Evolutionary conservation across 106 monocot genomes (phyloP), one percentile per base, ranked within the genome.

Genomic region (Acorus calamus): DNA sequence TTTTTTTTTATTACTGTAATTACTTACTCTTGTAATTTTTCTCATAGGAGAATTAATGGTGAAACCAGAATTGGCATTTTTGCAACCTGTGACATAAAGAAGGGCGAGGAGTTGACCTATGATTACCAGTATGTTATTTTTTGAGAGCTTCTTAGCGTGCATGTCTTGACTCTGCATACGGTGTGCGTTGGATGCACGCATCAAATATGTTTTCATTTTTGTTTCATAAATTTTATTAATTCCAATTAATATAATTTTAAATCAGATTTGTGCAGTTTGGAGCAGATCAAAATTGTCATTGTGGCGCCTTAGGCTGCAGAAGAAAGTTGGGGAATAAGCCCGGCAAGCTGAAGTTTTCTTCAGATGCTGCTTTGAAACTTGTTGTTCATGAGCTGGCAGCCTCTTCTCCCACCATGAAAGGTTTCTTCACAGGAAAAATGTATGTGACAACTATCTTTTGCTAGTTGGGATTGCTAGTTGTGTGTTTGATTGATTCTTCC

Each of bases 61-160:
- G 98, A 98, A 75, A 98, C 92, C 14, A 76, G 98, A 70, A 92
- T 98, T 77, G 98, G 98, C 42, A 98, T 98, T 62, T 98, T 98
- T 88, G 85, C 98, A 46, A 81, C 76, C 62, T 70, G 85, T 55
- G 67, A 98, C 76, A 88, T 98, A 68, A 72, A 70, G 70, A 88
- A 59, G 60, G 98, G 92, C 52, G 88, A 88, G 59, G 87, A 83
- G 12, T 69, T 98, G 58, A 92, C 81, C 47, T 92, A 98, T 74
- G 98, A 98, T 76, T 98, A 92, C 75, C 78, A 92, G 92, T 98
- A 73, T 66, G 84, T 69, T 62, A 28, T 50, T 69, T 47, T 49
- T 43, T 1, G 12, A 50, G 4, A 50, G 4, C 7, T 14, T 41
- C n/a, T 53, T 51, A 7, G 14, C 42, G 3, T 42, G 11, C 51